phyloP scores from a whole-genome alignment of 495 filamentous ascomycete species.

The Tuber brumale region DNA sequence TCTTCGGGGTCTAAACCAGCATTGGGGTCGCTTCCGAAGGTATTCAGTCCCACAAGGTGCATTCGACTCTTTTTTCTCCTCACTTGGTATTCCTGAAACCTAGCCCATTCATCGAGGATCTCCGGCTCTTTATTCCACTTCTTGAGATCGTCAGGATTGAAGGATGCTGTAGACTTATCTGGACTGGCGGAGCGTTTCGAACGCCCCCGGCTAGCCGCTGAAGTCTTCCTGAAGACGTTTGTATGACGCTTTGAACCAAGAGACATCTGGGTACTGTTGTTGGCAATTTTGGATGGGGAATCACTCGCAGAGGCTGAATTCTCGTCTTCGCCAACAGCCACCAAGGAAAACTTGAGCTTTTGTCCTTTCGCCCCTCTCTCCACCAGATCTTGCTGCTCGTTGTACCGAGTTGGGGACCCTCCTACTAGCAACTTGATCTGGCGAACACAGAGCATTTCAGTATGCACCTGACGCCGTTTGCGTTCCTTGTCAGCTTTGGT shows the following conservation, averaged over 20 bases:
- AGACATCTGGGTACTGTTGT: conserved; percentile 7
- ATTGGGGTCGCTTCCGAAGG: not conserved
- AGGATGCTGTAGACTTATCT: conserved; percentile 22
- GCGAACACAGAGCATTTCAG: conserved; percentile 32
- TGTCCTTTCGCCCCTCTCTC: not conserved
- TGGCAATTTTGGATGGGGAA: not conserved
- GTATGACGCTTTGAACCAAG: conserved; percentile 6
- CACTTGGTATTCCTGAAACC: not conserved
- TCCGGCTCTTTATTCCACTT: conserved; percentile 8
- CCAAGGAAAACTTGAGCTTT: conserved; percentile 14
- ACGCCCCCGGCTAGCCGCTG: conserved; percentile 10
- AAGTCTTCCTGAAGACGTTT: not conserved
- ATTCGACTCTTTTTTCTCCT: not conserved
- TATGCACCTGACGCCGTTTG: conserved; percentile 37
- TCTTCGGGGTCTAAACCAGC: not conserved
- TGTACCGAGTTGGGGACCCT: not conserved
- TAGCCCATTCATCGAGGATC: not conserved
- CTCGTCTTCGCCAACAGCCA: not conserved
- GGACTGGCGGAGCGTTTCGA: conserved; percentile 16
- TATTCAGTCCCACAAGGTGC: not conserved
- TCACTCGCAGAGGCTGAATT: not conserved
- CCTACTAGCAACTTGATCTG: conserved; percentile 33
- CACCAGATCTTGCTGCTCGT: conserved; percentile 14
- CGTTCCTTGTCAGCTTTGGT: conserved; percentile 38
- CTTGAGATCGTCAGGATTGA: conserved; percentile 29